phyloP scores from a whole-genome alignment of 2,329 filamentous ascomycete genomes.

The Fusarium torreyae region DNA sequence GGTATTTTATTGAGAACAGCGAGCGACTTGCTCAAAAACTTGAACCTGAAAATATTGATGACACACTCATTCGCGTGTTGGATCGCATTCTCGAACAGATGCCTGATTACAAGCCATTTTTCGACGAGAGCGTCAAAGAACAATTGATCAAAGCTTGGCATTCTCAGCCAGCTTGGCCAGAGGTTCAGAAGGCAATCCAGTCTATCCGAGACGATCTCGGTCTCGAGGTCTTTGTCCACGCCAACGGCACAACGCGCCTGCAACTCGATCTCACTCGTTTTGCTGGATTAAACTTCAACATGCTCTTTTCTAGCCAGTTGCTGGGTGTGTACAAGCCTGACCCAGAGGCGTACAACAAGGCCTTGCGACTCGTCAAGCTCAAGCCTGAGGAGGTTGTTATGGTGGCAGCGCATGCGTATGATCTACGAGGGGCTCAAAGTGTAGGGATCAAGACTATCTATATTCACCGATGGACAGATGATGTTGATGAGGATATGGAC shows the following conservation, averaged over 20 bases:
- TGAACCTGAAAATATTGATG: constrained; percentile 65
- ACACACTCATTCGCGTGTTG: constrained; percentile 62
- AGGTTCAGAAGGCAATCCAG: constrained; percentile 61
- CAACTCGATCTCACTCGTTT: constrained; percentile 67
- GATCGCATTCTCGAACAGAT: constrained; percentile 51
- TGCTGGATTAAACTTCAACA: constrained; percentile 64
- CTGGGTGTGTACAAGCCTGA: constrained; percentile 65
- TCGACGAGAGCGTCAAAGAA: constrained; percentile 36
- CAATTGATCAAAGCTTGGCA: constrained; percentile 63
- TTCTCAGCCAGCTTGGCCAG: constrained; percentile 65
- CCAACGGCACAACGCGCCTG: constrained; percentile 69
- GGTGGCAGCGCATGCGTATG: constrained; percentile 70
- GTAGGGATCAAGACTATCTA: constrained; percentile 68
- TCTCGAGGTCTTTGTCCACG: constrained; percentile 64
- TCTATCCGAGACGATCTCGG: constrained; percentile 55
- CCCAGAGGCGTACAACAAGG: constrained; percentile 62
- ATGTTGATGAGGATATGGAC: constrained; percentile 58
- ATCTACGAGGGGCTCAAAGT: constrained; percentile 63
- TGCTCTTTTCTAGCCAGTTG: constrained; percentile 68
- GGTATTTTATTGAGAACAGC: constrained; percentile 64
- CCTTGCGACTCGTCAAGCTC: constrained; percentile 60
- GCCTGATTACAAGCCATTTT: constrained; percentile 12
- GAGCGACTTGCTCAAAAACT: constrained; percentile 53
- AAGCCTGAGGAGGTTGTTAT: constrained; percentile 64
- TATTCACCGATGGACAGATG: constrained; percentile 68